These are phyloP conservation scores for Melocanna baccifera DNA, from an alignment of 176 grass and related monocot genomes.

Conservation along the genomic window DNA sequence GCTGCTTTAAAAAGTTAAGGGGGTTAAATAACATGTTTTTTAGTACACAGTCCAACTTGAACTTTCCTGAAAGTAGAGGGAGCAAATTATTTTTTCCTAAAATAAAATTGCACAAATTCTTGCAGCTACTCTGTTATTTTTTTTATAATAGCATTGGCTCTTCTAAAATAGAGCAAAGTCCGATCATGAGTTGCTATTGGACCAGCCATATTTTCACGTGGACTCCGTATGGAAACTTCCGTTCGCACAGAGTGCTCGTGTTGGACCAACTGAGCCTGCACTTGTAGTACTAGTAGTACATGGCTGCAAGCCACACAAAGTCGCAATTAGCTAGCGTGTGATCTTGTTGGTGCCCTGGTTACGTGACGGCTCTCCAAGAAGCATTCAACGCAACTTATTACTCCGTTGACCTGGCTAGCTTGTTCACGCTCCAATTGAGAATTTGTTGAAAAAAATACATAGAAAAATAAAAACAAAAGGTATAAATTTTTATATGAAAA, in stretches of 20 bases:
- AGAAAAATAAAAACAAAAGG: too few species aligned
- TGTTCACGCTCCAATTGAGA: background rate
- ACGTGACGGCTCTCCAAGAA: background rate
- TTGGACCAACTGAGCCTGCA: too few species aligned
- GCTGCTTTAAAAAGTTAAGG: background rate
- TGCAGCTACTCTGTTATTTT: too few species aligned
- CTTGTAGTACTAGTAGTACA: background rate
- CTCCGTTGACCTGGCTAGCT: background rate
- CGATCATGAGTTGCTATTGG: background rate
- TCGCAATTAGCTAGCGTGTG: background rate
- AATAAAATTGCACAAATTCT: too few species aligned
- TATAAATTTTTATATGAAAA: too few species aligned
- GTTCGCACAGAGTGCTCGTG: too few species aligned
- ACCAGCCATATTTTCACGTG: background rate
- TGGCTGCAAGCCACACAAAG: background rate
- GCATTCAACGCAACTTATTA: background rate
- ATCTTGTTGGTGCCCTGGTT: background rate
- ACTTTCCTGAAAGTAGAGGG: background rate
- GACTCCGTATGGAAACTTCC: too few species aligned
- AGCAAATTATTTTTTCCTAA: background rate
- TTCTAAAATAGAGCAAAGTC: background rate
- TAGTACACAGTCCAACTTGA: background rate
- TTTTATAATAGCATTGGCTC: background rate
- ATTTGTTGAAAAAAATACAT: too few species aligned
- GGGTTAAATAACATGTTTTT: background rate